Conservation (phyloP, 2,329 filamentous ascomycete genomes). For the Exserohilum rostratum region DNA sequence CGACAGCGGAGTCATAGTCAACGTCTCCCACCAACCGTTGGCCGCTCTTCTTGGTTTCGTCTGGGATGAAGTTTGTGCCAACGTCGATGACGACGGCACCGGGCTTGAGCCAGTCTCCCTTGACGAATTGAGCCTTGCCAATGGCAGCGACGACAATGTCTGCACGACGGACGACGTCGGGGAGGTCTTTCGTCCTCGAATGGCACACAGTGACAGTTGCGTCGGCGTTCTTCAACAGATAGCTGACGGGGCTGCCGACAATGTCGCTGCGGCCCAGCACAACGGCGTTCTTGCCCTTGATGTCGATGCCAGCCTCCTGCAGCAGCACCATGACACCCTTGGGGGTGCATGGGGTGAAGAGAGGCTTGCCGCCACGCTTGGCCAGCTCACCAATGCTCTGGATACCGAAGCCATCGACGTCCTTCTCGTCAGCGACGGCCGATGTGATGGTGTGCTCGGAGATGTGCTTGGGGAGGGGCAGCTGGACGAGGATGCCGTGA, state of each 20-base stretch:
- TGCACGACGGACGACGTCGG: conserved; percentile 77
- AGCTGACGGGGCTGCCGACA: conserved; percentile 95
- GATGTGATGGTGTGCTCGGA: conserved; percentile 91
- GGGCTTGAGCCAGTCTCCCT: conserved; percentile 93
- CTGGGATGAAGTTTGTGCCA: conserved; percentile 93
- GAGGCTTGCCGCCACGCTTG: conserved; percentile 87
- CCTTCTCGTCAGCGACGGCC: conserved; percentile 89
- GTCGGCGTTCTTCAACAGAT: conserved; percentile 91
- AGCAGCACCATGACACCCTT: conserved; percentile 96
- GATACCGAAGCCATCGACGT: conserved; percentile 96
- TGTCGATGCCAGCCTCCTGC: conserved; percentile 79
- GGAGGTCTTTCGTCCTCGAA: conserved; percentile 78
- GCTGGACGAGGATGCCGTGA: conserved; percentile 91
- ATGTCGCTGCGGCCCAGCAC: conserved; percentile 96
- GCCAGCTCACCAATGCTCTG: conserved; percentile 95
- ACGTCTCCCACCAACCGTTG: conserved; percentile 93
- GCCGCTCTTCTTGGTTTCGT: conserved; percentile 88
- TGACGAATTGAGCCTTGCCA: conserved; percentile 83
- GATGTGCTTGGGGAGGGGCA: conserved; percentile 87
- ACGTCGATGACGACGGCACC: conserved; percentile 97
- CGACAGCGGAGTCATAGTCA: conserved; percentile 80
- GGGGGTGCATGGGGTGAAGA: conserved; percentile 94
- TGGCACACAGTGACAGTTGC: conserved; percentile 97
- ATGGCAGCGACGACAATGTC: conserved; percentile 94
- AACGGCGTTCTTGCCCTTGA: conserved; percentile 89